phyloP scores from a whole-genome alignment of 345 rosid species.

The Lumnitzera littorea region DNA sequence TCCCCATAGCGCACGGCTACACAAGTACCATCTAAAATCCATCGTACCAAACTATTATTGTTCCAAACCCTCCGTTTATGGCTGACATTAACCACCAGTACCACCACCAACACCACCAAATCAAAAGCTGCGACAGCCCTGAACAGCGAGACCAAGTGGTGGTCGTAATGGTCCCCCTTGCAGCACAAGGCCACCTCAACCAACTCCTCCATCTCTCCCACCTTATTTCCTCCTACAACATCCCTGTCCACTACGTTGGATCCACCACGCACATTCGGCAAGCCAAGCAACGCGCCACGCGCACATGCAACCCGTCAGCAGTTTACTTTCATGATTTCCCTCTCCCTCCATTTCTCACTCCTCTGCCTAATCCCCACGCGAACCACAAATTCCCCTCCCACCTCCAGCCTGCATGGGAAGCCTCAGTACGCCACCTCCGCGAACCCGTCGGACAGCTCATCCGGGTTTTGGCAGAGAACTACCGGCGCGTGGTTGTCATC shows the following conservation, averaged over 20 bases:
- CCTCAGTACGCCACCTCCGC: conserved; percentile 4
- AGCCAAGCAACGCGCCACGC: conserved; percentile 9
- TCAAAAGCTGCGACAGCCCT: too few species aligned
- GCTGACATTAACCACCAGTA: too few species aligned
- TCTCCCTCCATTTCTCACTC: conserved; percentile 14
- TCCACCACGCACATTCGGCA: conserved; percentile 15
- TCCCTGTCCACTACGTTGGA: conserved; percentile 15
- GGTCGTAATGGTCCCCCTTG: conserved; percentile 20
- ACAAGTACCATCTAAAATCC: too few species aligned
- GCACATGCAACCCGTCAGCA: neutral
- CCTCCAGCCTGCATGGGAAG: conserved; percentile 6
- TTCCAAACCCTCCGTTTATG: too few species aligned
- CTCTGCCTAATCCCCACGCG: conserved; percentile 15
- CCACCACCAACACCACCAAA: too few species aligned
- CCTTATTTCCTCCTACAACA: conserved; percentile 10
- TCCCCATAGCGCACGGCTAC: too few species aligned
- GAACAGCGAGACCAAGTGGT: neutral
- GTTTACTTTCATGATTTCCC: conserved; percentile 15
- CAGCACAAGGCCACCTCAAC: conserved; percentile 21
- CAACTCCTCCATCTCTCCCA: conserved; percentile 16
- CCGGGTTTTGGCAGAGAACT: neutral
- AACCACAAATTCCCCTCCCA: conserved; percentile 14
- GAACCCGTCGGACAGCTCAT: conserved; percentile 8
- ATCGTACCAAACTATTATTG: too few species aligned
- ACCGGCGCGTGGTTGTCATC: conserved; percentile 7